A percentile compares a stretch with the other conserved stretches of the same genome.
These are phyloP conservation scores for Myochromella boudieri DNA, from an alignment of 768 basidiomycete genomes.

Conservation along the genomic window DNA sequence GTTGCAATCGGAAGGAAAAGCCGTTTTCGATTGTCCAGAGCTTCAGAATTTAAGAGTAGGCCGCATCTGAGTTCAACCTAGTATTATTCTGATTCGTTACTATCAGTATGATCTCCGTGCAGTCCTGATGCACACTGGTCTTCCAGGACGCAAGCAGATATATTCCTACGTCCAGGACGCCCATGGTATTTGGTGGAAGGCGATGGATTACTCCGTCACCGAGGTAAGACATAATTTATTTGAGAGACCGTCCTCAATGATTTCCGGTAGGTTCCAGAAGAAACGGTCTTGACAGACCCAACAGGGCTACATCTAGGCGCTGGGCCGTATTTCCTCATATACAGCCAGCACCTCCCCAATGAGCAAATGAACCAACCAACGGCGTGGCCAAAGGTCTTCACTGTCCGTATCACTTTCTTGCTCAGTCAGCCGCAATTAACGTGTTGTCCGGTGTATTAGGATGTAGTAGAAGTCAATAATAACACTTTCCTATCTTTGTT, in stretches of 20 bases:
- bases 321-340: slow-evolving; percentile 79
- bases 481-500: slow-evolving; percentile 34
- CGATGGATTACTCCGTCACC: slow-evolving; percentile 64
- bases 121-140: slow-evolving; percentile 75
- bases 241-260: background rate
- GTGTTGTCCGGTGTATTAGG: slow-evolving; percentile 20
- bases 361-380: slow-evolving; percentile 35
- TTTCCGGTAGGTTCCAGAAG: slow-evolving; percentile 61
- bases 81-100: background rate
- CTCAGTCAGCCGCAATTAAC: background rate
- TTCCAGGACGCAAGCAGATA: slow-evolving; percentile 74
- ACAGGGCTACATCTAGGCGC: slow-evolving; percentile 73
- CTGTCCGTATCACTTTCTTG: slow-evolving; percentile 24
- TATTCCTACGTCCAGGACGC: slow-evolving; percentile 74
- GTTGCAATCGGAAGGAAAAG: slow-evolving; percentile 43
- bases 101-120: slow-evolving; percentile 79
- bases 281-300: slow-evolving; percentile 64
- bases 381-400: slow-evolving; percentile 35
- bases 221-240: slow-evolving; percentile 40
- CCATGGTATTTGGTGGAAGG: slow-evolving; percentile 78
- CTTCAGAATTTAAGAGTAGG: slow-evolving; percentile 59
- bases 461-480: slow-evolving; percentile 33
- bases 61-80: slow-evolving; percentile 4
- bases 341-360: slow-evolving; percentile 44
- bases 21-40: slow-evolving; percentile 61